Evolutionary conservation across 202 grass and related monocot species (phyloP).

Genomic region (Alloteropsis angusta): DNA sequence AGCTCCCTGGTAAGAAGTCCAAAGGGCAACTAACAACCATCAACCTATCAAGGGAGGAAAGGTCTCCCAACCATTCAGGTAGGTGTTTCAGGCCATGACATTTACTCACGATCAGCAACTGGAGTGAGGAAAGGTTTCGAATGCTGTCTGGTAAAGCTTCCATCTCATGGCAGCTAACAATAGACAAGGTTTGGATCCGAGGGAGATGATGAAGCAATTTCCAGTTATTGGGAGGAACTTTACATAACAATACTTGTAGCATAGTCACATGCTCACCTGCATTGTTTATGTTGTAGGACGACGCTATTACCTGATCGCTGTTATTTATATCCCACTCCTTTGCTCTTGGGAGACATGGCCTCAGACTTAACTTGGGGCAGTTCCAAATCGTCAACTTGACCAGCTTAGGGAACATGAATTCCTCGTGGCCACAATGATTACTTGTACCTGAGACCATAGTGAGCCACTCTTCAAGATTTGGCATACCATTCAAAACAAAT

Average conservation of each 20-base stretch:
- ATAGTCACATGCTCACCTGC: background rate
- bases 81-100: background rate
- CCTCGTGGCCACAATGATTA: background rate
- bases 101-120: background rate
- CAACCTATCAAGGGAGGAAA: background rate
- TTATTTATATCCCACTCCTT: slow-evolving; percentile 1
- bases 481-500: slow-evolving; percentile 6
- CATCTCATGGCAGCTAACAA: background rate
- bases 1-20: background rate
- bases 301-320: background rate
- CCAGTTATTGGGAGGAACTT: background rate
- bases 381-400: slow-evolving; percentile 7
- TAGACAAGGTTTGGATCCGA: background rate
- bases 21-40: background rate
- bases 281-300: background rate
- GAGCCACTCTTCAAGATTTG: slow-evolving; percentile 5
- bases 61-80: background rate
- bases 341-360: background rate
- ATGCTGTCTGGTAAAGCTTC: slow-evolving; percentile 6
- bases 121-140: background rate
- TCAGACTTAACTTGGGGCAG: background rate
- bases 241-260: background rate
- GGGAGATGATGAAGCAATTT: background rate
- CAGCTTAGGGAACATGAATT: slow-evolving; percentile 3
- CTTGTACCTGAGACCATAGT: background rate